Base-by-base conservation (phyloP, 768 basidiomycete genomes). In the Pulveroboletus frians region DNA sequence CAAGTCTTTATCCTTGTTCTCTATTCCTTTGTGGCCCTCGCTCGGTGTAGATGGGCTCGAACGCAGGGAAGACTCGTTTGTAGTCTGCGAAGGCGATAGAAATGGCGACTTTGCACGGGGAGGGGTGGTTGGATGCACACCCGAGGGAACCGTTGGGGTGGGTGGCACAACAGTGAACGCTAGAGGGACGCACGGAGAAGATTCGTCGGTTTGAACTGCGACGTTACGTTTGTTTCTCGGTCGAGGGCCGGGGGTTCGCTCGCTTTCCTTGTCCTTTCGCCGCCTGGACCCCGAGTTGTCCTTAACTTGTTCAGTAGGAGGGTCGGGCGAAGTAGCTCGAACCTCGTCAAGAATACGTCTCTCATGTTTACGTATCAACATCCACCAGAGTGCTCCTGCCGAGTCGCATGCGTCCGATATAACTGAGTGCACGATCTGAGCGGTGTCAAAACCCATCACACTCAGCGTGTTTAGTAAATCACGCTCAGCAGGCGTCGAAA, bases 391-490 rank as follows among this genome's bases (percentile, higher is more conserved):
- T 1, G 94, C 91, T 9, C 92, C 87, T 11, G 88, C 78, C 0
- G 88, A 79, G 67, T 99, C 95, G 60, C 95, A 99, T 1, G 95
- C 95, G 67, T 97, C 83, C 26, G 78, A 84, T 39, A 88, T 74
- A 11, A 98, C 96, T 0, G 88, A 91, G 64, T 98, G 94, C n/a
- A 86, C 85, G 43, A 97, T 85, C 69, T 99, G 95, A 14, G 88
- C 91, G 0, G 88, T 90, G 67, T 98, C 96, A 52, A 99, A 83
- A 0, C 96, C 95, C 5, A 96, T 71, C 21, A 67, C 58, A 49
- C 84, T 83, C 37, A 99, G 73, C 3, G 70, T 73, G 52, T 88
- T 88, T 26, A 99, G 71, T 13, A 98, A 72, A 17, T 86, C 77
- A 37, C 90, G 79, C 63, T 98, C 95, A 7, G 82, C 71, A 0